phyloP scores from a whole-genome alignment of 1,284 basidiomycete species.

The Sutorius eximius region DNA sequence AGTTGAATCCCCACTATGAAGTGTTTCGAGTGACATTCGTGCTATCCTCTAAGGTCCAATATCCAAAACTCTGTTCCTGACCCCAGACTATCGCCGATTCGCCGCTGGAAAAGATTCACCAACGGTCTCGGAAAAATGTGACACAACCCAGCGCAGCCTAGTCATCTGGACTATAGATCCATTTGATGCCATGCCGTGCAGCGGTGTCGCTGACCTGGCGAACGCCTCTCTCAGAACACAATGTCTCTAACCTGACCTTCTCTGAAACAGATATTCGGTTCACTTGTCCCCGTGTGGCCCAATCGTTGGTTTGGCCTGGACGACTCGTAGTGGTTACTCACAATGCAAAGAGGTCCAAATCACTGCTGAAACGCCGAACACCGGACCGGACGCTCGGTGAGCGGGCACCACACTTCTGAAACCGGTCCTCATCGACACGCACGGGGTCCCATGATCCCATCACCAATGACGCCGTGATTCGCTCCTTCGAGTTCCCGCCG shows the following conservation, averaged over 20 bases:
- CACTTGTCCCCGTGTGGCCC: background rate
- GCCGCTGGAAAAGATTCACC: background rate
- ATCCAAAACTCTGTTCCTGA: background rate
- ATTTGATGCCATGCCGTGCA: too few species aligned
- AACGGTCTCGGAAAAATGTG: background rate
- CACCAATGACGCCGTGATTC: background rate
- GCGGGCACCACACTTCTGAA: constrained; percentile 1
- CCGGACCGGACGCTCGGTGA: background rate
- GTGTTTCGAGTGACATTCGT: background rate
- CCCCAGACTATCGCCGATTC: background rate
- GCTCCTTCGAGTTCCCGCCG: background rate
- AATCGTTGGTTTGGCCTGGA: background rate
- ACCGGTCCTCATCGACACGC: background rate
- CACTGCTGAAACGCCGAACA: background rate
- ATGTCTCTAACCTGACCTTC: background rate
- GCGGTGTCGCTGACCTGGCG: too few species aligned
- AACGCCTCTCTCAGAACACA: too few species aligned
- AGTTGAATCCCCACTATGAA: background rate
- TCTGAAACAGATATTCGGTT: background rate
- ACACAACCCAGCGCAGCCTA: background rate
- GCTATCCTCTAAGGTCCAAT: background rate
- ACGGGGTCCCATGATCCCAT: constrained; percentile 2
- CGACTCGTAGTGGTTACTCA: background rate
- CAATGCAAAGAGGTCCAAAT: background rate
- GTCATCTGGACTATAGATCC: background rate